Conservation (phyloP, 768 basidiomycete genomes). For the Scleroderma bovista region DNA sequence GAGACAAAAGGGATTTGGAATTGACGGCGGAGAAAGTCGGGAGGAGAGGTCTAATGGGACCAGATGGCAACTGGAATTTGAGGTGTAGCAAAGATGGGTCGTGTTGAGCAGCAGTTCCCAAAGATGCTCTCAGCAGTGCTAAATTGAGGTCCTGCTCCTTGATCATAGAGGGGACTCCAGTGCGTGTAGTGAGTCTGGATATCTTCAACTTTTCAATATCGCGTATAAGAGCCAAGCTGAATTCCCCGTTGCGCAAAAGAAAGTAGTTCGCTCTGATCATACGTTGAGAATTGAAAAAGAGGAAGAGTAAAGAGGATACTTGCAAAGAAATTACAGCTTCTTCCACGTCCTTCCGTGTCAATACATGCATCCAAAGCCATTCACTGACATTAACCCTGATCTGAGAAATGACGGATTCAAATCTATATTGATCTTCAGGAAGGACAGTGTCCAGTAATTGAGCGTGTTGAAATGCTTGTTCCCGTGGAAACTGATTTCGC, state of each 20-base stretch:
- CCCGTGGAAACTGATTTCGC: conserved; percentile 71
- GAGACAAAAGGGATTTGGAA: conserved; percentile 35
- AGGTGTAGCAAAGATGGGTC: conserved; percentile 72
- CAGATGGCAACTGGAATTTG: conserved; percentile 72
- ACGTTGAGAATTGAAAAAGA: conserved; percentile 7
- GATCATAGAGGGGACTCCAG: conserved; percentile 68
- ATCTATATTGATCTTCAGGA: conserved; percentile 69
- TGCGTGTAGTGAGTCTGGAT: conserved; percentile 65
- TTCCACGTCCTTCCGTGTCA: conserved; percentile 78
- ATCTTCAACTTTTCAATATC: conserved; percentile 83
- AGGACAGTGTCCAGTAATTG: conserved; percentile 58
- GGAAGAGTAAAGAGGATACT: conserved; percentile 23
- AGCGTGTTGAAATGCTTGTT: conserved; percentile 61
- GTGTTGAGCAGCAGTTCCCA: conserved; percentile 84
- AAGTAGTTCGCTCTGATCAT: conserved; percentile 77
- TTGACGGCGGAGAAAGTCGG: conserved; percentile 53
- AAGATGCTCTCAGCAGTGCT: conserved; percentile 78
- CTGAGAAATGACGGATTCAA: conserved; percentile 68
- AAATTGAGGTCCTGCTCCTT: conserved; percentile 88
- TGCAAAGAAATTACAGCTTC: conserved; percentile 83
- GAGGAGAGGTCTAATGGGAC: conserved; percentile 75
- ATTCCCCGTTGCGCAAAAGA: conserved; percentile 84
- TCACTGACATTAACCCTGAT: conserved; percentile 82
- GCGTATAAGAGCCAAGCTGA: conserved; percentile 74
- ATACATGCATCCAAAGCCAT: conserved; percentile 89